Base-by-base conservation (phyloP, 345 rosid species). In the Melastoma malabathricum region DNA sequence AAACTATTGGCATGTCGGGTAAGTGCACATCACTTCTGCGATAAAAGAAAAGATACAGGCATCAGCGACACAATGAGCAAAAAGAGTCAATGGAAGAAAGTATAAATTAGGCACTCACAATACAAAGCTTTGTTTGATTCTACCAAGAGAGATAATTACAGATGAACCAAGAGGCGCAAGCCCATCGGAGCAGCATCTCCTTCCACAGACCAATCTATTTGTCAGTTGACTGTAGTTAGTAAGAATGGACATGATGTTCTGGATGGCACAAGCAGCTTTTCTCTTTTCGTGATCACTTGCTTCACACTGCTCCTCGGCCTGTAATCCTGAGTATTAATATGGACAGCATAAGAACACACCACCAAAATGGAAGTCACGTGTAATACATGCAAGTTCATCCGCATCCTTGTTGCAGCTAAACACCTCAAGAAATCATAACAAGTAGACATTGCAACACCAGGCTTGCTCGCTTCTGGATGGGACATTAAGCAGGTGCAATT, bases 81-180 rank as follows among this genome's bases (percentile, higher is more conserved):
- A n/a, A 50, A 54, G 47, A 25, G 49, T 15, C 64, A 20, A 41
- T 16, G 12, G 46, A 57, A 61, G 44, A 43, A 44, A 51, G 51
- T 43, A 45, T 46, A 69, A 58, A 25, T 13, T 41, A 68, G 77
- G 65, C 61, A 63, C 61, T 92, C 96, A 92, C 96, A 92, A 75
- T 84, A 92, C 86, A 77, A 87, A 92, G 76, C 97, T 92, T 76
- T 92, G 98, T 78, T 79, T 92, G 94, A 92, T 87, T 92, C 98
- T 92, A 87, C 98, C 88, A 31, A 92, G 98, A 74, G 97, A 82
- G 63, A 87, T 74, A 76, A 68, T 71, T 70, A 84, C 55, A 13
- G 90, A 79, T 19, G 96, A 82, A 59, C 69, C 80, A 60, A 82
- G 61, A 55, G 64, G 75, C 46, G 72, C 75, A 4, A 66, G 20